Percentiles rank a stretch among this genome's conserved stretches.
phyloP scores from a whole-genome alignment of 2,329 filamentous ascomycete species.

The Colletotrichum truncatum region DNA sequence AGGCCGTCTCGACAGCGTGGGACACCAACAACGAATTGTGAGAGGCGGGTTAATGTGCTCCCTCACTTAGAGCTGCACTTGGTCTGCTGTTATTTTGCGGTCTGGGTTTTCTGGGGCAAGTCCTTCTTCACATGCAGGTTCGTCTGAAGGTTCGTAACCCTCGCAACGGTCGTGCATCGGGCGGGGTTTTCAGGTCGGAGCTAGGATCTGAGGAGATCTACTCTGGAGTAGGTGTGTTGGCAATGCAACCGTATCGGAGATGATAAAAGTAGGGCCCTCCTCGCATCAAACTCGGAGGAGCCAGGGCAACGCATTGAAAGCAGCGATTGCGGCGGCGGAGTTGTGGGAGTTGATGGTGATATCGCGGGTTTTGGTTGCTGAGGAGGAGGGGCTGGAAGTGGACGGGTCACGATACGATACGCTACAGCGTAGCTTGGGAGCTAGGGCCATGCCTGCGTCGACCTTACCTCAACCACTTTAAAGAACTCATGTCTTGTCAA shows the following conservation, averaged over 20 bases:
- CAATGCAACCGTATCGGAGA: not conserved
- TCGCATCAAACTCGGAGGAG: too few relatives aligned
- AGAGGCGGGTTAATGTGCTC: not conserved
- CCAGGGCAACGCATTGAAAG: not conserved
- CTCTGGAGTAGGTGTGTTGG: not conserved
- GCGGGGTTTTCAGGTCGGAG: too few relatives aligned
- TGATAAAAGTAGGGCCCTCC: too few relatives aligned
- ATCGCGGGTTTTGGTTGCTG: constrained; percentile 13
- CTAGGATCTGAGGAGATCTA: too few relatives aligned
- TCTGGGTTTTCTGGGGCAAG: too few relatives aligned
- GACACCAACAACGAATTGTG: not conserved
- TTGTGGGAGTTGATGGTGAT: not conserved
- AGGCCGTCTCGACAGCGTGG: not conserved
- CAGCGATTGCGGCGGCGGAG: too few relatives aligned
- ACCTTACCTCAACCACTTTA: too few relatives aligned
- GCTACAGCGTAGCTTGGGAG: constrained; percentile 1
- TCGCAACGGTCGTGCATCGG: not conserved
- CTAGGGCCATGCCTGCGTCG: constrained; percentile 14
- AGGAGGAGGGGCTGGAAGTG: constrained; percentile 10
- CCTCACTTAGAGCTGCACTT: not conserved
- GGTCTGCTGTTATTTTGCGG: not conserved
- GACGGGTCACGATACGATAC: not conserved
- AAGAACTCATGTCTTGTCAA: too few relatives aligned
- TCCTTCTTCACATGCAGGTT: not conserved
- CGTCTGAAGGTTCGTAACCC: not conserved